Percentiles rank a stretch among this genome's conserved stretches.
These are phyloP conservation scores for Arabis hirsuta DNA, from an alignment of 345 rosid species.

Conservation along the genomic window DNA sequence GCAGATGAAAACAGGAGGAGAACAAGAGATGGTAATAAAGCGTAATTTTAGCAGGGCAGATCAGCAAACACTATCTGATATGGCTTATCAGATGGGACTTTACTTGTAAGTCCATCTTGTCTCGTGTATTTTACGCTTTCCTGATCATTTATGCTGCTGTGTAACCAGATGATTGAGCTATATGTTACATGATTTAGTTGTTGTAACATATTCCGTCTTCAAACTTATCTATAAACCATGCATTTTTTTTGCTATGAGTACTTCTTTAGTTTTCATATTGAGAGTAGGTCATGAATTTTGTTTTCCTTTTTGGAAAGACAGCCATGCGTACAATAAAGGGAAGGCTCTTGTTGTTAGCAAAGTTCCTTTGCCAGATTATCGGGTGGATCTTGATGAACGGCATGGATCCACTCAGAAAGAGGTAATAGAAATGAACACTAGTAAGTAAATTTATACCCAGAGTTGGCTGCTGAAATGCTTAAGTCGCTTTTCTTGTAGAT, in stretches of 20 bases:
- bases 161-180: neutral
- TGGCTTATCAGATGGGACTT: conserved; percentile 77
- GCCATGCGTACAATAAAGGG: conserved; percentile 95
- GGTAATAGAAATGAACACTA: conserved; percentile 46
- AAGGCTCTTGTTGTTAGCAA: conserved; percentile 88
- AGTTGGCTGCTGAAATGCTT: conserved; percentile 13
- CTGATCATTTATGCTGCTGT: neutral
- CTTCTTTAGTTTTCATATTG: conserved; percentile 1
- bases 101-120: conserved; percentile 71
- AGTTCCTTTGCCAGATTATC: conserved; percentile 88
- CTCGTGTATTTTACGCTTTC: neutral
- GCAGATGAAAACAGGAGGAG: conserved; percentile 64
- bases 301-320: conserved; percentile 55
- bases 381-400: conserved; percentile 90
- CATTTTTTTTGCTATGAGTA: neutral
- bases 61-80: conserved; percentile 69
- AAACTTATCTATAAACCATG: neutral
- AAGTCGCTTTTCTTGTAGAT: conserved; percentile 56
- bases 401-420: conserved; percentile 93
- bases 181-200: too few species aligned
- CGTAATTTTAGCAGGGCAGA: conserved; percentile 69
- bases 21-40: conserved; percentile 78
- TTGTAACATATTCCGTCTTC: too few species aligned
- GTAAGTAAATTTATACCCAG: neutral
- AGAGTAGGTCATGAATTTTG: conserved; percentile 26